A percentile compares a stretch with the other conserved stretches of the same genome.
These are phyloP conservation scores for Drechmeria coniospora DNA, from an alignment of 2,329 filamentous ascomycete genomes.

Conservation along the genomic window DNA sequence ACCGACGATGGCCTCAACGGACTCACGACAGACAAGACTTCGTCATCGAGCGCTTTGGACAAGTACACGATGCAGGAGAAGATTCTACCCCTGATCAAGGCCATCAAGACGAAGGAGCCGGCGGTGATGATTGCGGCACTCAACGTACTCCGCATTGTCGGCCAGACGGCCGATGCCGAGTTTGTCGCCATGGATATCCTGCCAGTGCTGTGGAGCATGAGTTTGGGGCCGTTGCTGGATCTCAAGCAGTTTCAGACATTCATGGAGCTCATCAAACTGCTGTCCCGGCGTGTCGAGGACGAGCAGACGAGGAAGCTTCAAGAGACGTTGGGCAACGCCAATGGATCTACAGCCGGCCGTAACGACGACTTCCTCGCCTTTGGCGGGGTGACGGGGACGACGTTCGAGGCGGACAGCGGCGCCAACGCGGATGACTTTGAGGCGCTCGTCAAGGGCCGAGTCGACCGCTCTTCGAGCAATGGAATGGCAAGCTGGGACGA, in stretches of 20 bases:
- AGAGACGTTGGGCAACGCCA: slow-evolving; percentile 53
- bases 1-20: slow-evolving; percentile 54
- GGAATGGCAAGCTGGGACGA: slow-evolving; percentile 34
- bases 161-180: slow-evolving; percentile 67
- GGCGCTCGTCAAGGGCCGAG: slow-evolving; percentile 63
- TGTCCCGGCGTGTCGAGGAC: slow-evolving; percentile 69
- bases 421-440: slow-evolving; percentile 66
- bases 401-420: slow-evolving; percentile 35
- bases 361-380: slow-evolving; percentile 58
- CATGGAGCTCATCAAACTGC: slow-evolving; percentile 71
- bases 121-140: slow-evolving; percentile 93
- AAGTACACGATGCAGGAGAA: slow-evolving; percentile 99
- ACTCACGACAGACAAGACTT: slow-evolving; percentile 40
- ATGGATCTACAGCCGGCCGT: slow-evolving; percentile 29
- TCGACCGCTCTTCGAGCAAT: slow-evolving; percentile 23
- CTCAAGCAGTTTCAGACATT: slow-evolving; percentile 78
- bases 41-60: slow-evolving; percentile 67
- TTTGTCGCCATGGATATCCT: slow-evolving; percentile 86
- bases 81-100: slow-evolving; percentile 76
- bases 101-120: slow-evolving; percentile 94
- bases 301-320: slow-evolving; percentile 82
- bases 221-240: slow-evolving; percentile 75
- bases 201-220: slow-evolving; percentile 83
- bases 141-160: slow-evolving; percentile 71
- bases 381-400: slow-evolving; percentile 47